These are phyloP conservation scores for Fusarium tanahbumbuense DNA, from an alignment of 2,329 filamentous ascomycete genomes.

Conservation along the genomic window DNA sequence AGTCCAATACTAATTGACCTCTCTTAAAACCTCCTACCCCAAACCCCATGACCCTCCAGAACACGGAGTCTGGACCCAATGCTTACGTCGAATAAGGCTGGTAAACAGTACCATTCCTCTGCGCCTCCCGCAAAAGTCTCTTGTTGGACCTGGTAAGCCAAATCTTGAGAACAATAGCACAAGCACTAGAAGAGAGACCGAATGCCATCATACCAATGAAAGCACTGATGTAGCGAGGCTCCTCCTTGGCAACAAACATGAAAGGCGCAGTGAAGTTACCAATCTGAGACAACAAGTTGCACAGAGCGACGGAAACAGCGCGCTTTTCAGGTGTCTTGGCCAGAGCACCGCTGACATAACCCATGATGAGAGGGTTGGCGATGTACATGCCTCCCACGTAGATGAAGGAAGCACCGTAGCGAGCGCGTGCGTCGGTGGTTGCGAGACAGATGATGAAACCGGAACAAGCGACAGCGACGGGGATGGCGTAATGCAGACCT, in stretches of 20 bases:
- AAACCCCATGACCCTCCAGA: too few relatives aligned
- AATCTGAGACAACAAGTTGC: slow-evolving; percentile 13
- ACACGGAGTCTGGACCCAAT: background rate
- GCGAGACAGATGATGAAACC: slow-evolving; percentile 20
- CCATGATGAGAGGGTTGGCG: slow-evolving; percentile 23
- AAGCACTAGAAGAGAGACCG: slow-evolving; percentile 1
- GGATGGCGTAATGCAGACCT: slow-evolving; percentile 10
- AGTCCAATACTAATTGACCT: background rate
- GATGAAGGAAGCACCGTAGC: slow-evolving; percentile 13
- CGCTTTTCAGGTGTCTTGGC: slow-evolving; percentile 14
- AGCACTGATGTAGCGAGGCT: slow-evolving; percentile 21
- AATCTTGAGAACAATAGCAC: slow-evolving; percentile 12
- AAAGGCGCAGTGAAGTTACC: slow-evolving; percentile 22
- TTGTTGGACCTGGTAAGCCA: slow-evolving; percentile 19
- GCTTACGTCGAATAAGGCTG: slow-evolving; percentile 19
- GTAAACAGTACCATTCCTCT: slow-evolving; percentile 16
- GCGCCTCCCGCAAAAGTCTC: slow-evolving; percentile 11
- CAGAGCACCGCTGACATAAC: slow-evolving; percentile 18
- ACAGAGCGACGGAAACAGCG: slow-evolving; percentile 14
- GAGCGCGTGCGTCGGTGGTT: background rate
- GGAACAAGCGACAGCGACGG: background rate
- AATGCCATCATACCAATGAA: slow-evolving; percentile 27
- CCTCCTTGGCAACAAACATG: slow-evolving; percentile 17
- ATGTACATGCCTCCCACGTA: slow-evolving; percentile 19
- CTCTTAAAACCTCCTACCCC: background rate